Evolutionary conservation across 2,329 filamentous ascomycete species (phyloP).

Genomic region (Orbilia brochopaga): DNA sequence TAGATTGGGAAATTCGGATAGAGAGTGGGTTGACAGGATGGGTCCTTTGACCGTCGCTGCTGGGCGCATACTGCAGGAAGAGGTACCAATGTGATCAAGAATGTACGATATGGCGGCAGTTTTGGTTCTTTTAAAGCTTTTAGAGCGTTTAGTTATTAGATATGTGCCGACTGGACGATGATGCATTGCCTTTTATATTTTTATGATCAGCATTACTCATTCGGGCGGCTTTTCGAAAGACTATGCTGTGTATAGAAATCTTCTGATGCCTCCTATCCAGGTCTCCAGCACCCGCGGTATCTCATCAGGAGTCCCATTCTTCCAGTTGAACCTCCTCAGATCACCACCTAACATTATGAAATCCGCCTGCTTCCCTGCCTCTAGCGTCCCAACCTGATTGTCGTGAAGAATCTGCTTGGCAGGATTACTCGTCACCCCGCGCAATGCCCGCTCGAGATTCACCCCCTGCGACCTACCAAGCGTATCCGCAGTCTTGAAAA

Average conservation of each 20-base stretch:
- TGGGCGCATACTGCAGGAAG: background rate
- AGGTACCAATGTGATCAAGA: background rate
- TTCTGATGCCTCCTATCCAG: conserved; percentile 27
- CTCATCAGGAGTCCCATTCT: conserved; percentile 4
- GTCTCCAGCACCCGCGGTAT: conserved; percentile 29
- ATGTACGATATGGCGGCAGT: background rate
- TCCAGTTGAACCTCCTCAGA: conserved; percentile 31
- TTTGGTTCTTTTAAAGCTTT: too few relatives aligned
- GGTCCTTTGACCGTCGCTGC: background rate
- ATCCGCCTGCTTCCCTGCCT: conserved; percentile 36
- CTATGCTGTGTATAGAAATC: conserved; percentile 5
- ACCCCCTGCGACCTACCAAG: conserved; percentile 28
- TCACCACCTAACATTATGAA: conserved; percentile 28
- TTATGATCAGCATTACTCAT: too few relatives aligned
- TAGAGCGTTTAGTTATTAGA: too few relatives aligned
- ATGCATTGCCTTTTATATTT: too few relatives aligned
- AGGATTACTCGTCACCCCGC: conserved; percentile 28
- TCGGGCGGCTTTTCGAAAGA: background rate
- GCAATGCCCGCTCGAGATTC: conserved; percentile 22
- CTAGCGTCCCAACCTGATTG: conserved; percentile 21
- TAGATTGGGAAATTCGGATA: background rate
- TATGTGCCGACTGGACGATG: too few relatives aligned
- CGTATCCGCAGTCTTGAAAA: conserved; percentile 23
- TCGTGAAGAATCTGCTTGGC: conserved; percentile 34
- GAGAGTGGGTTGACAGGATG: conserved; percentile 6